A percentile compares a stretch with the other conserved stretches of the same genome.
Evolutionary conservation across 345 rosid genomes (phyloP).

Genomic region (Aurinia saxatilis): DNA sequence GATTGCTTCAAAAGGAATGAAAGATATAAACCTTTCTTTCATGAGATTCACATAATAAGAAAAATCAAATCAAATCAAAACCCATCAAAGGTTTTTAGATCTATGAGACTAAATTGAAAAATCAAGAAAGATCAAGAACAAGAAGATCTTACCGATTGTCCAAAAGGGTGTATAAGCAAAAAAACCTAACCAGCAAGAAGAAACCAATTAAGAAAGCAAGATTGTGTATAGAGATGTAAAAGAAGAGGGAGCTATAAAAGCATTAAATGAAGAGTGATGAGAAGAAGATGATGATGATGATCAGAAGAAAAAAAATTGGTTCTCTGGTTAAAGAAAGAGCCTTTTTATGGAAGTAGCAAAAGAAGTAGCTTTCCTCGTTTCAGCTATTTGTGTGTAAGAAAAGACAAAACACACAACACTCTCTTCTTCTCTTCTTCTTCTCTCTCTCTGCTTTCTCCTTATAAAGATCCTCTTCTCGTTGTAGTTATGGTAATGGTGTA

Average conservation of each 20-base stretch:
- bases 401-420: conserved; percentile 17
- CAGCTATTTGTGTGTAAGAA: conserved; percentile 26
- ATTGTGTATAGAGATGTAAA: not conserved
- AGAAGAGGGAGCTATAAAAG: not conserved
- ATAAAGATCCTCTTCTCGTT: conserved; percentile 27
- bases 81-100: conserved; percentile 5
- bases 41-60: conserved; percentile 4
- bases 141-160: conserved; percentile 14
- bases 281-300: conserved; percentile 18
- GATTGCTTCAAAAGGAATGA: conserved; percentile 14
- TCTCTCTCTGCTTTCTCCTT: conserved; percentile 21
- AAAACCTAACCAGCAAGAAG: conserved; percentile 18
- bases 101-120: not conserved
- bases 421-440: too few relatives aligned
- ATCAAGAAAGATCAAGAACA: not conserved
- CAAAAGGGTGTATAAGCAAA: conserved; percentile 15
- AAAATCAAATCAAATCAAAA: conserved; percentile 4
- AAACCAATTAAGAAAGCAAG: not conserved
- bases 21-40: not conserved
- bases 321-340: conserved; percentile 17
- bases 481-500: conserved; percentile 24
- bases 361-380: conserved; percentile 29
- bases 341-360: conserved; percentile 28
- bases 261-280: not conserved
- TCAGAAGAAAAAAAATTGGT: conserved; percentile 39